Evolutionary conservation across 139 green algal species (phyloP).

Genomic region (Bryopsis sp.): DNA sequence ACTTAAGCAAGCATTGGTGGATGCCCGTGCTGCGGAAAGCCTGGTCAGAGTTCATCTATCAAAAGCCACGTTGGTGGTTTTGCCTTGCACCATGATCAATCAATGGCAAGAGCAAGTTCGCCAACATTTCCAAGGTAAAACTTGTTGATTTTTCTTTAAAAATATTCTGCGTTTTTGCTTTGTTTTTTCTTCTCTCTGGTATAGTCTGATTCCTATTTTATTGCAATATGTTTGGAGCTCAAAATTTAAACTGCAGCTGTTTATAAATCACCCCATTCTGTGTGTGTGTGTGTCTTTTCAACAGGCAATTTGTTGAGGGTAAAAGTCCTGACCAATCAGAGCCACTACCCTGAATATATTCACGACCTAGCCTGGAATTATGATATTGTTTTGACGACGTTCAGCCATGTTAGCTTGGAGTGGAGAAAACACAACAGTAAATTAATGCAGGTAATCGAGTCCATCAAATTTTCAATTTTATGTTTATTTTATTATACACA

Average conservation of each 20-base stretch:
- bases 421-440: slow-evolving; percentile 28
- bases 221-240: too few species aligned
- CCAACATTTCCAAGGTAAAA: slow-evolving; percentile 13
- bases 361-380: slow-evolving; percentile 74
- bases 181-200: too few species aligned
- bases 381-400: slow-evolving; percentile 67
- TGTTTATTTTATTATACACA: too few species aligned
- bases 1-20: background rate
- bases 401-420: slow-evolving; percentile 41
- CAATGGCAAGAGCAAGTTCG: slow-evolving; percentile 80
- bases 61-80: slow-evolving; percentile 80
- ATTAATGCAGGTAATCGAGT: slow-evolving; percentile 18
- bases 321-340: background rate
- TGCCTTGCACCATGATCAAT: slow-evolving; percentile 69
- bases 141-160: too few species aligned
- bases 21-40: background rate
- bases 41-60: slow-evolving; percentile 63
- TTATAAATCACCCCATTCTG: too few species aligned
- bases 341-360: slow-evolving; percentile 22
- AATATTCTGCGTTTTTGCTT: too few species aligned
- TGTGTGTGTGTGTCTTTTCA: too few species aligned
- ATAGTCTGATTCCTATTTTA: too few species aligned
- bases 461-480: too few species aligned
- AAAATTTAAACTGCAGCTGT: too few species aligned
- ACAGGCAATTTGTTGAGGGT: background rate